A percentile compares a stretch with the other conserved stretches of the same genome.
Evolutionary conservation across 768 basidiomycete species (phyloP).

Genomic region (Boletus vinaceobasis): DNA sequence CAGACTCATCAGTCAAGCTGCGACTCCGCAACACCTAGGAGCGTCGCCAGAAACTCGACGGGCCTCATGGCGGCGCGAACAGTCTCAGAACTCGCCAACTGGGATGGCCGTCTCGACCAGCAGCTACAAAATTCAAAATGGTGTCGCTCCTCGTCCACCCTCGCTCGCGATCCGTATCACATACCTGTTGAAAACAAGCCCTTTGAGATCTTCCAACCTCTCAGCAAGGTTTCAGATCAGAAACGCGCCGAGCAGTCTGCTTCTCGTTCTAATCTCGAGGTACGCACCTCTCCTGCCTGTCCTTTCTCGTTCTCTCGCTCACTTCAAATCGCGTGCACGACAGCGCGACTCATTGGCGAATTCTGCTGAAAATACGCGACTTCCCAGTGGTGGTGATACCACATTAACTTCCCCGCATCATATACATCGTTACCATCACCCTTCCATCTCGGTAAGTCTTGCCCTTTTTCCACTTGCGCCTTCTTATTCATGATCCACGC

Average conservation of each 20-base stretch:
- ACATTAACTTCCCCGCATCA: slow-evolving; percentile 1
- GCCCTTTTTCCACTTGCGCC: background rate
- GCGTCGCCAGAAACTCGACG: background rate
- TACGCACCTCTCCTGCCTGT: background rate
- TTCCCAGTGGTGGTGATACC: slow-evolving; percentile 7
- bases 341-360: slow-evolving; percentile 14
- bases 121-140: slow-evolving; percentile 5
- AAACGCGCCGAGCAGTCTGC: slow-evolving; percentile 9
- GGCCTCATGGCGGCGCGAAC: slow-evolving; percentile 14
- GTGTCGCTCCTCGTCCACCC: slow-evolving; percentile 10
- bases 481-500: slow-evolving; percentile 1
- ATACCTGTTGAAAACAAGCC: background rate
- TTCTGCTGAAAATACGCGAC: slow-evolving; percentile 1
- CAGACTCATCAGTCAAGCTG: background rate
- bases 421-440: slow-evolving; percentile 2
- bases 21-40: background rate
- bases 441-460: slow-evolving; percentile 14
- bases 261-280: slow-evolving; percentile 9
- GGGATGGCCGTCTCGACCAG: slow-evolving; percentile 16
- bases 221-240: background rate
- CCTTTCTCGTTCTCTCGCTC: background rate
- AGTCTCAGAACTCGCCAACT: slow-evolving; percentile 12
- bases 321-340: background rate
- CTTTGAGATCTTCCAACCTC: background rate
- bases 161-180: slow-evolving; percentile 10